A percentile compares a stretch with the other conserved stretches of the same genome.
Evolutionary conservation across 1,284 basidiomycete species (phyloP).

Genomic region (Leucocoprinus gongylophorus): DNA sequence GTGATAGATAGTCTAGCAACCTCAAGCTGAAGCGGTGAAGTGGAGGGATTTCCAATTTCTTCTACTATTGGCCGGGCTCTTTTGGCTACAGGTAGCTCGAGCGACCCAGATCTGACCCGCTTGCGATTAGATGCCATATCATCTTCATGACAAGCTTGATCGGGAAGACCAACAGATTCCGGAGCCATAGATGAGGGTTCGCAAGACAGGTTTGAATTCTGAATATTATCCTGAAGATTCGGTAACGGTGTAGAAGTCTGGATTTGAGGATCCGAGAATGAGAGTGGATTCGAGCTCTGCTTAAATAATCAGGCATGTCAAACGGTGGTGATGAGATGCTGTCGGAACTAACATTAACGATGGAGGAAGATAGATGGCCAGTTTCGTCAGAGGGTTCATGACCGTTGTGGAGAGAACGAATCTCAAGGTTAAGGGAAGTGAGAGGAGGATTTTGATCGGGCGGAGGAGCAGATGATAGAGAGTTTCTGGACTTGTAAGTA

Average conservation of each 20-base stretch:
- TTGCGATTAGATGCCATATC: not conserved
- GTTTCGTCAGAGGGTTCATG: not conserved
- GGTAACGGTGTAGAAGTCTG: slow-evolving; percentile 25
- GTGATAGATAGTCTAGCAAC: slow-evolving; percentile 16
- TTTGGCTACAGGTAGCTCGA: not conserved
- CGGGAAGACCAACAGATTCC: not conserved
- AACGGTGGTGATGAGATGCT: not conserved
- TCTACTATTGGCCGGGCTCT: not conserved
- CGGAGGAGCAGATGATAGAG: not conserved
- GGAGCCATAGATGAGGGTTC: not conserved
- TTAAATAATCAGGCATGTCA: not conserved
- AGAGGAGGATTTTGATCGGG: not conserved
- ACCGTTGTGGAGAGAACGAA: not conserved
- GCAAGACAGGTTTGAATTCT: not conserved
- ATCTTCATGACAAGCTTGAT: not conserved
- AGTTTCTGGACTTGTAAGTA: slow-evolving; percentile 15
- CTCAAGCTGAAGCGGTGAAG: not conserved
- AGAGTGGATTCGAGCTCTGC: slow-evolving; percentile 27
- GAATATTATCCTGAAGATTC: slow-evolving; percentile 8
- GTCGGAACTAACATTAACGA: not conserved
- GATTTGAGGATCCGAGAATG: slow-evolving; percentile 22
- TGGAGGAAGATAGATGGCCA: not conserved
- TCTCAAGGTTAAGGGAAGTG: not conserved
- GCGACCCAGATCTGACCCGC: slow-evolving; percentile 3
- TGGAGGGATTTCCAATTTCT: not conserved